Base-by-base conservation (phyloP, 2,329 filamentous ascomycete species). In the Zymoseptoria ardabiliae region DNA sequence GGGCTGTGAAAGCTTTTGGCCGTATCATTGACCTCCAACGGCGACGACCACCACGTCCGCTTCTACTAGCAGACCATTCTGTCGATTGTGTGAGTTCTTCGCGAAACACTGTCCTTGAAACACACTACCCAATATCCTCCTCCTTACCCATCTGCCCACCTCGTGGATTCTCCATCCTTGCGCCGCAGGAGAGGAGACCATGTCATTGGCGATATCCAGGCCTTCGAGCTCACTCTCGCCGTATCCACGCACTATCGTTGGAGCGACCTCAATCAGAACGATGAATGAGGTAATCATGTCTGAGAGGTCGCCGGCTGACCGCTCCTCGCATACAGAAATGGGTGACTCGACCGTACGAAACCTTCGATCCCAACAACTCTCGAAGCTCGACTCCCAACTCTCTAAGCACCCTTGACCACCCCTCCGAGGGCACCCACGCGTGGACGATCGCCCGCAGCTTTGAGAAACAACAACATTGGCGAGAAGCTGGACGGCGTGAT, bases 311-410 rank as follows among this genome's bases (percentile, higher is more conserved):
- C 35, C 35, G 11, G 35, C 35, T 45, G 17, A 45, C 17, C 35
- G 35, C 35, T 45, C 35, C 17, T 45, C 35, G n/a, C 3, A 5
- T 13, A n/a, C 35, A 45, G 35, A 13, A 13, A 45, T 45, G 35
- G 28, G 28, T 30, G 28, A 65, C 59, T 74, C 70, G 58, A 76
- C 76, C 65, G 78, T 80, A 64, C 74, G 77, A 65, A 78, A 78
- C 66, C 72, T 80, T 59, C 73, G 77, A 68, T 77, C 78, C 59
- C 65, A 76, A 73, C 63, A 70, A 72, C 58, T 67, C 73, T 59
- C 68, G 63, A 48, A 58, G 41, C 57, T 64, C 64, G 6, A 23
- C 58, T 10, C 56, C 58, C 28, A 57, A 56, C 60, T 48, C 35
- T 17, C 35, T 45, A 13, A 13, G n/a, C 35, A 45, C 35, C 35